Conservation (phyloP, 2,329 filamentous ascomycete species). For the Colletotrichum caudatum region DNA sequence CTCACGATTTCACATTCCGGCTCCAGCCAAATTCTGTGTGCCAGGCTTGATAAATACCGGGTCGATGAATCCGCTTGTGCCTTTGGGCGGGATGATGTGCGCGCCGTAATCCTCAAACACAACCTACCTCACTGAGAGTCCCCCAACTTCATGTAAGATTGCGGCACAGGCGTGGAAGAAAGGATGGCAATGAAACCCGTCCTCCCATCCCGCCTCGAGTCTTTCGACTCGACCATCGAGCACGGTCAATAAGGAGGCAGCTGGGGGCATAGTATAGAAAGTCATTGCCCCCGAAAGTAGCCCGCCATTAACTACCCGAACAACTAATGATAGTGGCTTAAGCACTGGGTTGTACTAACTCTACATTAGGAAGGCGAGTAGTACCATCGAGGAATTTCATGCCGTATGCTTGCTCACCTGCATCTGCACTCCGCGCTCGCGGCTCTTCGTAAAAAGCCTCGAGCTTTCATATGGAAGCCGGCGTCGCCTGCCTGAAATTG, state of each 20-base stretch:
- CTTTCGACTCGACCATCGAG: no score
- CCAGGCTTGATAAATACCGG: neutral
- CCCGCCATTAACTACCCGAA: no score
- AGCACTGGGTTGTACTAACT: no score
- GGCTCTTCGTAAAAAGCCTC: neutral
- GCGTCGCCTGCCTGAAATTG: conserved; percentile 1
- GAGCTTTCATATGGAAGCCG: neutral
- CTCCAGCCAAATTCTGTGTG: neutral
- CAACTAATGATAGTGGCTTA: no score
- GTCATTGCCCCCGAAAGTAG: no score
- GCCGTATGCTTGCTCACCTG: neutral
- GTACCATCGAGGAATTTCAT: neutral
- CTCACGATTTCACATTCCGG: neutral
- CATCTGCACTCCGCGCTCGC: neutral
- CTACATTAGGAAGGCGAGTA: neutral
- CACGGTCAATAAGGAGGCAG: no score
- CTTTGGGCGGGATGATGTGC: neutral
- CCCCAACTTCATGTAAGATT: neutral
- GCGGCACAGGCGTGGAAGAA: no score
- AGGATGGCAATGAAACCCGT: no score
- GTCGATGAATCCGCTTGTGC: neutral
- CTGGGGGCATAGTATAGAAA: no score
- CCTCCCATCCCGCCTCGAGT: no score
- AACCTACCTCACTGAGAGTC: neutral
- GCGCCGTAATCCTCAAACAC: neutral